Evolutionary conservation across 441 rosid species (phyloP).

Genomic region (Capsella rubella): DNA sequence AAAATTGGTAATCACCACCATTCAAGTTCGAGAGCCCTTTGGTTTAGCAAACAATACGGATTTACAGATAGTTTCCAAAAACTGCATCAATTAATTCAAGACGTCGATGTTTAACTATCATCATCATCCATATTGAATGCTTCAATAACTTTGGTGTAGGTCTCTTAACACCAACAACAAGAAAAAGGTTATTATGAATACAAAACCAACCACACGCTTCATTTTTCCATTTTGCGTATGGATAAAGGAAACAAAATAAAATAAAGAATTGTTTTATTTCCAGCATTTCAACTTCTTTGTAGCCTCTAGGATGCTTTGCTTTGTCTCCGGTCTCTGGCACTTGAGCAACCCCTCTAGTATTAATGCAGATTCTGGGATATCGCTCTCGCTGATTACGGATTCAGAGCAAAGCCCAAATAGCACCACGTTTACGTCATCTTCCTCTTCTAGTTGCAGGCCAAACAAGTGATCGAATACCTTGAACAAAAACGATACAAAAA

Average conservation of each 20-base stretch:
- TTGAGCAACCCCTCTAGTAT: conserved; percentile 63
- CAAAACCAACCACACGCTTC: conserved; percentile 32
- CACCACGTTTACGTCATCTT: conserved; percentile 83
- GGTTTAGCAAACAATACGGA: background rate
- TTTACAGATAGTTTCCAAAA: background rate
- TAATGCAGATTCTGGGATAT: conserved; percentile 56
- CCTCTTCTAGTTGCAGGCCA: conserved; percentile 86
- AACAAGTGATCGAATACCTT: conserved; percentile 80
- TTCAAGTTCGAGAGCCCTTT: background rate
- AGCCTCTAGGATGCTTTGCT: conserved; percentile 62
- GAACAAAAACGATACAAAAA: conserved; percentile 1
- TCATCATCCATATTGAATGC: conserved; percentile 41
- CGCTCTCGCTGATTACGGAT: conserved; percentile 47
- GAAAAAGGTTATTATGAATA: background rate
- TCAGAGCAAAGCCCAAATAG: conserved; percentile 74
- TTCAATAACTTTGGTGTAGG: conserved; percentile 29
- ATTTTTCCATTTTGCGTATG: conserved; percentile 23
- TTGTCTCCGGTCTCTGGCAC: conserved; percentile 59
- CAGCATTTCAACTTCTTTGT: conserved; percentile 67
- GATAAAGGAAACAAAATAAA: background rate
- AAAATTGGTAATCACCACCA: background rate
- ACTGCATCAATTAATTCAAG: background rate
- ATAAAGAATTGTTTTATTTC: conserved; percentile 33
- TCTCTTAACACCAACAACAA: conserved; percentile 8
- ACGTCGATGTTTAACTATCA: conserved; percentile 26